Base-by-base conservation (phyloP, 106 monocot species). In the Dendrobium chrysotoxum region DNA sequence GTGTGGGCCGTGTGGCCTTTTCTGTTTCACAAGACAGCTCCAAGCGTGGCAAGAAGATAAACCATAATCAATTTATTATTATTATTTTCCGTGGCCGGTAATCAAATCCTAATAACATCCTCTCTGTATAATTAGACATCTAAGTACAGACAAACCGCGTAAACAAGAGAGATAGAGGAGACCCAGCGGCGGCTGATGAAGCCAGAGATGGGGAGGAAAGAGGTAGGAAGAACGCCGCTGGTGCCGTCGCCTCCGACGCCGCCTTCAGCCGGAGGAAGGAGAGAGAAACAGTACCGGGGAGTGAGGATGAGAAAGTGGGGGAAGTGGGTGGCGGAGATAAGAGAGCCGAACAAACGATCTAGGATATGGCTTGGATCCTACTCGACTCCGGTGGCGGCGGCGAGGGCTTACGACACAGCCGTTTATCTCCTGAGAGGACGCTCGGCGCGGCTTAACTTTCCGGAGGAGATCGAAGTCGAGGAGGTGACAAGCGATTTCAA, bases 271-370 rank as follows among this genome's bases (percentile, higher is more conserved):
- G 66, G 5, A 0, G 79, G 64, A 47, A 41, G 20, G 78, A 64
- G 23, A 40, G 53, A 45, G 73, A 72, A 41, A 30, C 46, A 10
- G 31, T 81, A 30, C 81, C 3, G 81, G 53, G 86, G 86, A 28
- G 86, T 86, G 23, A 65, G 86, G 80, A 86, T 86, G 86, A 66
- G 86, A 76, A 86, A 86, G 86, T 86, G 86, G 86, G 86, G 86
- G 42, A 86, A 83, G 70, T 86, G 86, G 86, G 86, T 86, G 77
- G 86, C 86, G 31, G 86, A 86, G 83, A 83, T 86, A 28, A 26
- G 86, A 25, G 86, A 86, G 75, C 86, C 86, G 16, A 86, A 86
- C 72, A 86, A 86, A 68, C 35, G 86, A 38, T 80, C 86, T 5
- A 64, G 86, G 66, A 86, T 86, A 16, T 86, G 86, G 86, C 80